phyloP scores from a whole-genome alignment of 495 filamentous ascomycete species.

The Hypoxylon rickii region DNA sequence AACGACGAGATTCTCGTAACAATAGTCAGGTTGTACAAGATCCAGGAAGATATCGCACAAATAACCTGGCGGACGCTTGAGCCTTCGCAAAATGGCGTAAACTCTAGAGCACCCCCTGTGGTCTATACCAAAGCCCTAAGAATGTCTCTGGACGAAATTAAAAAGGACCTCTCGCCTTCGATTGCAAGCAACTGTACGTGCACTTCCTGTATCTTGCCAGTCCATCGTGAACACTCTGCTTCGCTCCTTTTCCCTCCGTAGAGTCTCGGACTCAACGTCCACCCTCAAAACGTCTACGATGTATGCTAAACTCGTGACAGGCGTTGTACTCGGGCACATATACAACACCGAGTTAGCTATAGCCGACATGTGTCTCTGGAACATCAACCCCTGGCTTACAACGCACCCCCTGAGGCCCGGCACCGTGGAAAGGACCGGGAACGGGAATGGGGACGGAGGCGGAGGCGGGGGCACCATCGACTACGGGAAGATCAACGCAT shows the following conservation, averaged over 20 bases:
- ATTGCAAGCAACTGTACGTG: slow-evolving; percentile 31
- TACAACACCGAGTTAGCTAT: slow-evolving; percentile 29
- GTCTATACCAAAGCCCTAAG: slow-evolving; percentile 29
- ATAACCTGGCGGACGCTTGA: slow-evolving; percentile 23
- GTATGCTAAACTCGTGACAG: no score
- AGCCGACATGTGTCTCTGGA: slow-evolving; percentile 33
- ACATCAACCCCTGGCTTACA: slow-evolving; percentile 22
- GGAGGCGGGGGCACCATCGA: slow-evolving; percentile 25
- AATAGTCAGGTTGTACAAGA: slow-evolving; percentile 42
- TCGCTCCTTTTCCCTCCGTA: no score
- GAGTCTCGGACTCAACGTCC: no score
- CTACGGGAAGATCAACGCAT: slow-evolving; percentile 27
- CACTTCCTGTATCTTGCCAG: neutral
- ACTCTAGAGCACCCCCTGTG: slow-evolving; percentile 15
- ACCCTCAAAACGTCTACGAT: no score
- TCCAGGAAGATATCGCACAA: slow-evolving; percentile 34
- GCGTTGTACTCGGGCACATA: slow-evolving; percentile 13
- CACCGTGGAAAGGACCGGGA: neutral
- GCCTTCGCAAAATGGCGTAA: neutral
- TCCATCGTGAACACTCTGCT: neutral
- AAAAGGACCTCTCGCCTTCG: slow-evolving; percentile 17
- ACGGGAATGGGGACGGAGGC: no score
- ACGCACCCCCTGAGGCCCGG: slow-evolving; percentile 6
- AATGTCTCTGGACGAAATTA: slow-evolving; percentile 23
- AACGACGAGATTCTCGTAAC: slow-evolving; percentile 32